Base-by-base conservation (phyloP, 2,329 filamentous ascomycete species). In the Paecilomyces sp. region DNA sequence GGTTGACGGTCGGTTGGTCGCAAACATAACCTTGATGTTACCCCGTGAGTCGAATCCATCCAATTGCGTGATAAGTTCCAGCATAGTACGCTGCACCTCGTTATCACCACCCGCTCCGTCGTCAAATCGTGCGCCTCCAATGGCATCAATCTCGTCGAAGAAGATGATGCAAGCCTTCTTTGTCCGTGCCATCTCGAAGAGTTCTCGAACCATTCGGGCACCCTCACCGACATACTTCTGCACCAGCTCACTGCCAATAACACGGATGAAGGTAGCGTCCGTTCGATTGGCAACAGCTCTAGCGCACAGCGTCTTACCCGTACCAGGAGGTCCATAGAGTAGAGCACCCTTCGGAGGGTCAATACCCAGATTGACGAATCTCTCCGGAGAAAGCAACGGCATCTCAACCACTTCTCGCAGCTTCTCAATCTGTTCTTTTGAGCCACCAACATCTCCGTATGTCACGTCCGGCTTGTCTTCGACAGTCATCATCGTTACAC, bases 161-260 rank as follows among this genome's bases (percentile, higher is more conserved):
- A 99, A 99, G 79, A 99, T 99, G 74, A 99, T 99, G 78, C 94
- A 99, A 0, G 94, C 94, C 80, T 99, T 99, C 85, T 99, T 99
- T 60, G 94, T 97, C 68, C 94, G 88, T 9, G 94, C 94, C 94
- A 99, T 99, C 80, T 99, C 94, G 75, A 99, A 99, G 2, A 99
- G 85, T 80, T 99, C 94, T 70, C 94, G 88, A 22, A 99, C 94
- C 94, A 99, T 99, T 69, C 95, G 87, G 4, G 95, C 94, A 74
- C 94, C 94, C 76, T 99, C 94, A 74, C 94, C 94, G 18, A 99
- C 94, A 73, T 99, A 99, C 80, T 99, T 99, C 78, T 99, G 94
- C 8, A 99, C 94, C 70, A 99, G 80, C 76, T 99, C 94, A 69
- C 91, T 96, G 65, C 94, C 94, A 74, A 99, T 99, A 71, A 99